These are phyloP conservation scores for Haberlea rhodopensis DNA, from an alignment of 257 asterid species.

Conservation along the genomic window DNA sequence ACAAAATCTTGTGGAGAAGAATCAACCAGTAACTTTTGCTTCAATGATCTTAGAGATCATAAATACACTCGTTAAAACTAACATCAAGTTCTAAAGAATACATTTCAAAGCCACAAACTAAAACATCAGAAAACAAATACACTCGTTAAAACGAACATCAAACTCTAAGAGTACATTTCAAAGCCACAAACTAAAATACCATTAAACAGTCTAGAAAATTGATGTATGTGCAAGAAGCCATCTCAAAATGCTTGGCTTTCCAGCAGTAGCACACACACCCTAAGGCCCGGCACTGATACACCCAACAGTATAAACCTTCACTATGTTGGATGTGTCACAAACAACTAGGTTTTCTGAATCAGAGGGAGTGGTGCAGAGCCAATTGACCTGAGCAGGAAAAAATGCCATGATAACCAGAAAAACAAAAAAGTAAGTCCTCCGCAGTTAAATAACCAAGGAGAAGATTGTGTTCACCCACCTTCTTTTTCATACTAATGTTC, in stretches of 20 bases:
- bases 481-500: constrained; percentile 55
- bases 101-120: neutral
- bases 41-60: neutral
- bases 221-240: neutral
- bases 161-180: constrained; percentile 10
- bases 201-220: neutral
- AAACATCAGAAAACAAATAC: neutral
- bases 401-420: neutral
- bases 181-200: neutral
- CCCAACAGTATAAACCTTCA: constrained; percentile 65
- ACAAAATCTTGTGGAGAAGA: neutral
- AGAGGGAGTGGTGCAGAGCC: constrained; percentile 82
- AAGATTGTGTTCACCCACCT: constrained; percentile 43
- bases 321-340: constrained; percentile 84
- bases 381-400: constrained; percentile 64
- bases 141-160: neutral
- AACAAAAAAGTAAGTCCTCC: neutral
- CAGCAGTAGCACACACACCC: neutral
- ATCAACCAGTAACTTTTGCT: neutral
- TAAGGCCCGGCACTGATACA: constrained; percentile 20
- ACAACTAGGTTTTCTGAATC: constrained; percentile 81
- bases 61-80: neutral
- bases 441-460: neutral
- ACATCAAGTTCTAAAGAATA: neutral
- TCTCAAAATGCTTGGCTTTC: neutral